A percentile compares a stretch with the other conserved stretches of the same genome.
Conservation (phyloP, 2,329 filamentous ascomycete genomes). For the Fusarium duplospermum region DNA sequence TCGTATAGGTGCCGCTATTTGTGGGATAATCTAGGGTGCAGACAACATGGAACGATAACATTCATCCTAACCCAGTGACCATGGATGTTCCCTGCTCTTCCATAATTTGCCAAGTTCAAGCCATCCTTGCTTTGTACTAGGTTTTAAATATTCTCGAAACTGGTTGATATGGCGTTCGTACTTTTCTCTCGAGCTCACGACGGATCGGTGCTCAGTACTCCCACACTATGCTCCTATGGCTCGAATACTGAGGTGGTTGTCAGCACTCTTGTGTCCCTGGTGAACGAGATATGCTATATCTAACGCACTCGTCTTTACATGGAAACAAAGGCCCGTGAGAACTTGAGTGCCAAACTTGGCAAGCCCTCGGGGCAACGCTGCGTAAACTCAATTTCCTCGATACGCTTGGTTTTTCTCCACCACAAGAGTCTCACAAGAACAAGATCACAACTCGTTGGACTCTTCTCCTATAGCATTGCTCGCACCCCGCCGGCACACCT, state of each 20-base stretch:
- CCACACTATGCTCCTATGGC: neutral
- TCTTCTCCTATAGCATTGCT: too few species aligned
- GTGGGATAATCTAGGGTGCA: neutral
- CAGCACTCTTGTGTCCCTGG: too few species aligned
- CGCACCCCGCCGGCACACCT: too few species aligned
- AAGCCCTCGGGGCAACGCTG: too few species aligned
- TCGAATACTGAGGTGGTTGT: neutral
- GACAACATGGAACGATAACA: constrained; percentile 4
- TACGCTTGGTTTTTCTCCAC: too few species aligned
- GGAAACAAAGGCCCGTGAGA: too few species aligned
- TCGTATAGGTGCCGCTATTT: neutral
- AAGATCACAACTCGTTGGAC: too few species aligned
- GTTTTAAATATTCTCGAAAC: neutral
- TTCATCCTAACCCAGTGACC: neutral
- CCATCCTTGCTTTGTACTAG: neutral
- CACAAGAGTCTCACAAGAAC: too few species aligned
- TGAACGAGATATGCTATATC: too few species aligned
- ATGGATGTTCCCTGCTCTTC: neutral
- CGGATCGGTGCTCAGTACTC: neutral
- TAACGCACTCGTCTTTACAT: too few species aligned
- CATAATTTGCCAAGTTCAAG: neutral
- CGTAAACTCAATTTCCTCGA: too few species aligned
- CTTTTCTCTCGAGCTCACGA: neutral
- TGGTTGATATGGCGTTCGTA: neutral
- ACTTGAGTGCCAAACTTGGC: too few species aligned